Base-by-base conservation (phyloP, 768 basidiomycete species). In the Lactifluus piperatus region DNA sequence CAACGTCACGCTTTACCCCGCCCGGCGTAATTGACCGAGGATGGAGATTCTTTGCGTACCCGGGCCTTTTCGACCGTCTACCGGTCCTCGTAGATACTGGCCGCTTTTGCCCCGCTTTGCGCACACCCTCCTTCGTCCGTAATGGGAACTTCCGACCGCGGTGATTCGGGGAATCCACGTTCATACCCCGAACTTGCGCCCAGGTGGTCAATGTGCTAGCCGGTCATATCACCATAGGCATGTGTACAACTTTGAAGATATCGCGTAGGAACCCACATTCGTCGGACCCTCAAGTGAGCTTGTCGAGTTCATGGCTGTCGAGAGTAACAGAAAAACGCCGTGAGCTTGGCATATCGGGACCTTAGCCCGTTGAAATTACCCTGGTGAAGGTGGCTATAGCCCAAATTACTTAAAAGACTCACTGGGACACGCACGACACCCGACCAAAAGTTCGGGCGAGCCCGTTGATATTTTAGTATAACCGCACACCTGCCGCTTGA, bases 401-500 rank as follows among this genome's bases (percentile, higher is more conserved):
- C n/a, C n/a, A n/a, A n/a, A n/a, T n/a, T 54, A 41, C 52, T 30
- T 26, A 18, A 58, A 46, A 51, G 51, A 47, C 44, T 7, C 27
- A n/a, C 26, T n/a, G n/a, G 7, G 39, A 57, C 39, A 24, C 32
- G 20, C 27, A 34, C 26, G 47, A 49, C 27, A 27, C 54, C 34
- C 54, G 39, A 54, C 46, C 39, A 48, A 24, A 55, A 55, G 48
- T 36, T 45, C 41, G 47, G 53, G 26, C 9, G 13, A 16, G 10
- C 39, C 41, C 24, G 47, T 55, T 44, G 58, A 45, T 54, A 59
- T 49, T 54, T 51, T 43, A 27, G 47, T 60, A 60, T 44, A 24
- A 55, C 48, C 58, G 53, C 58, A 50, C 48, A 60, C 27, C 45
- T 55, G n/a, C 58, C 58, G 58, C 58, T 27, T 55, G 22, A 44